Conservation (phyloP, 176 grass and related monocot genomes). For the maize (Zea mays) region DNA sequence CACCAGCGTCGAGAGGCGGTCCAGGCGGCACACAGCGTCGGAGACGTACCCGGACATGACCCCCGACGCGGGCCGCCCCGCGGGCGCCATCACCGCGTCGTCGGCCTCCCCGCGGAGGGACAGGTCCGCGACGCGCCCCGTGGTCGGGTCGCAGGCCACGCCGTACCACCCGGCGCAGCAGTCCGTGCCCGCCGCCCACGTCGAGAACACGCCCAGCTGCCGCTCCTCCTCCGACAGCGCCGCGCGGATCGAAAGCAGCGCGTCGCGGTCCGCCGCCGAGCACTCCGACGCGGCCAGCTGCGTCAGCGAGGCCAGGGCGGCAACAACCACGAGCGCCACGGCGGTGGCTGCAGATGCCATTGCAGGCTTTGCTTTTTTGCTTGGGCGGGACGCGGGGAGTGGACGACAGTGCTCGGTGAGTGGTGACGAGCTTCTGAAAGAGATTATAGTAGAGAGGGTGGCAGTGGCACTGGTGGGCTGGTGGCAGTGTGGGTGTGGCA, state of each 20-base stretch:
- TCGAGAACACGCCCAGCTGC: constrained; percentile 75
- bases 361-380: neutral
- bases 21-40: constrained; percentile 69
- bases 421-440: constrained; percentile 11
- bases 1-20: constrained; percentile 60
- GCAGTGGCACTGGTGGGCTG: no score
- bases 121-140: constrained; percentile 68
- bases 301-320: neutral
- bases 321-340: neutral
- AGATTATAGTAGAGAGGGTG: constrained; percentile 22
- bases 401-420: neutral
- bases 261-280: constrained; percentile 45
- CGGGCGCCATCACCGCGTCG: constrained; percentile 65
- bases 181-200: constrained; percentile 68
- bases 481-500: no score
- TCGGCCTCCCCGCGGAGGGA: constrained; percentile 83
- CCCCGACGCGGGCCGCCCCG: constrained; percentile 55
- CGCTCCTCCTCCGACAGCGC: constrained; percentile 55
- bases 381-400: neutral
- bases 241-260: constrained; percentile 67
- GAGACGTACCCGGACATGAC: constrained; percentile 95
- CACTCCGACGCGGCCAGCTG: neutral
- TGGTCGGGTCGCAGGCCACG: constrained; percentile 75
- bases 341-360: constrained; percentile 3
- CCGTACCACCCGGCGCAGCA: constrained; percentile 94